Base-by-base conservation (phyloP, 805 yeast genomes). In the Komagataella mondaviorum region DNA sequence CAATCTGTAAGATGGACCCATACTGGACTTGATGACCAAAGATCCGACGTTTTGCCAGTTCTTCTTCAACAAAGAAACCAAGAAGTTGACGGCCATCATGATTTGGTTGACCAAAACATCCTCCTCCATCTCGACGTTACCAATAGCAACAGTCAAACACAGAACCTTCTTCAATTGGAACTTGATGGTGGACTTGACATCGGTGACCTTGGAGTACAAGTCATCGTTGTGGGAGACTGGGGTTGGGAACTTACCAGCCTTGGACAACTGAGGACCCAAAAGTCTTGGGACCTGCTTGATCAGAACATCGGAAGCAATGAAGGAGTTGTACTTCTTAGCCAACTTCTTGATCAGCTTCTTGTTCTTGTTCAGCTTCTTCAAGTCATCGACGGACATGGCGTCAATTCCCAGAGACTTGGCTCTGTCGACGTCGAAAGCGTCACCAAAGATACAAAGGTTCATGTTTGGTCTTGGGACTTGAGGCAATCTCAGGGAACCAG, bases 1-100 rank as follows among this genome's bases (percentile, higher is more conserved):
- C 75, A 93, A 84, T 86, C 98, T 90, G 95, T 83, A 88, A 72
- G 98, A 86, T 74, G 98, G 99, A 80, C 99, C 99, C 99, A 93
- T 93, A 76, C 98, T 82, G 59, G 96, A 88, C 83, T 93, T 93
- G 81, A 93, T 85, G 72, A 90, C 97, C 76, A 93, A 80, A 71
- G 99, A 93, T 69, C 99, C 99, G 72, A 93, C 97, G 79, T 93
- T 93, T 84, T 93, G 99, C 99, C 99, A 93, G 96, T 93, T 88
- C 91, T 93, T 93, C 96, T 93, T 93, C 76, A 93, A 83, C 77
- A 93, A 80, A 63, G 99, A 93, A 65, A 93, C 99, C 75, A 93
- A 86, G 85, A 93, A 93, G 96, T 93, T 93, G 65, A 95, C 81
- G 64, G 99, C 81, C 93, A 93, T 83, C 88, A 93, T 82, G 80